Conservation (phyloP, 2,329 filamentous ascomycete species). For the Pestalotiopsis sp. region DNA sequence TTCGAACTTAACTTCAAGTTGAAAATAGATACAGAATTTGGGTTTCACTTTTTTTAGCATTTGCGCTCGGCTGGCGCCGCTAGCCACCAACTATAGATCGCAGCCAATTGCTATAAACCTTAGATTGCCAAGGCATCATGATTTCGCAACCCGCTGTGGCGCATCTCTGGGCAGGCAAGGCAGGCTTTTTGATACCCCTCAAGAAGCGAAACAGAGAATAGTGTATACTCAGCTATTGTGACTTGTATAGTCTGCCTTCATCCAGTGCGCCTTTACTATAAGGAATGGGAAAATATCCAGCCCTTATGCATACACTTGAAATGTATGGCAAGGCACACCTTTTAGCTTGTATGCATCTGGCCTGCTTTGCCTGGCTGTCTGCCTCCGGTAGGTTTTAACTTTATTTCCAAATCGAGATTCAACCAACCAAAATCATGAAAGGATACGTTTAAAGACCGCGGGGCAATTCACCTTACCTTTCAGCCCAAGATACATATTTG, state of each 20-base stretch:
- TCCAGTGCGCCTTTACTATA: too few species aligned
- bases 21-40: not conserved
- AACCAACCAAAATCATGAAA: too few species aligned
- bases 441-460: not conserved
- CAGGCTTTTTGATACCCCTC: not conserved
- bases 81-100: not conserved
- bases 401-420: too few species aligned
- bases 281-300: too few species aligned
- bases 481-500: not conserved
- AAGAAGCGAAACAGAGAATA: too few species aligned
- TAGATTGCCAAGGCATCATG: conserved; percentile 10
- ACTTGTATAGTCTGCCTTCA: too few species aligned
- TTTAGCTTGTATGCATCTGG: too few species aligned
- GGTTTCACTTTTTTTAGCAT: not conserved
- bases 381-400: too few species aligned
- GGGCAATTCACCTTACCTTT: not conserved
- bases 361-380: too few species aligned
- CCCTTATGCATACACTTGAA: too few species aligned
- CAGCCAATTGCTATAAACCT: not conserved
- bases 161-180: not conserved
- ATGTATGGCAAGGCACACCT: too few species aligned
- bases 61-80: not conserved
- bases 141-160: conserved; percentile 12
- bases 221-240: too few species aligned
- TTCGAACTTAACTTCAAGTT: not conserved